Evolutionary conservation across 202 grass and related monocot genomes (phyloP).

Genomic region (Carex sylvatica): DNA sequence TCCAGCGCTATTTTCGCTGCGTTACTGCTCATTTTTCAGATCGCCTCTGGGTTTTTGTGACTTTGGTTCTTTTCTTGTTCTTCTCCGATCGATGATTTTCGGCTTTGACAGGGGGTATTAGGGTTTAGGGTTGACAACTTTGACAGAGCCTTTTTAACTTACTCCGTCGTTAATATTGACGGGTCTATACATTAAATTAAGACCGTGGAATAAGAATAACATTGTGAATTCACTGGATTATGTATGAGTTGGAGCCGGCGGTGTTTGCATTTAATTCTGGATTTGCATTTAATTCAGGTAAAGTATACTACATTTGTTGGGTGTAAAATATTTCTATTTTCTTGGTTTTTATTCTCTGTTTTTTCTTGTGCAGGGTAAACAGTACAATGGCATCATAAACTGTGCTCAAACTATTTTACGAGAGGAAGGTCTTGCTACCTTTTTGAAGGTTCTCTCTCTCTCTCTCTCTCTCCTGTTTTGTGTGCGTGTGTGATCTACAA

Average conservation of each 20-base stretch:
- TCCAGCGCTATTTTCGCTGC: slow-evolving; percentile 39
- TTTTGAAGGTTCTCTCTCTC: slow-evolving; percentile 62
- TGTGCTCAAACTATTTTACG: slow-evolving; percentile 78
- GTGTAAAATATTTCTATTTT: not conserved
- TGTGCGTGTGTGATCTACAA: not conserved
- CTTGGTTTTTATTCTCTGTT: not conserved
- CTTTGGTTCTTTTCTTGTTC: not conserved
- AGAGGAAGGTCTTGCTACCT: slow-evolving; percentile 72
- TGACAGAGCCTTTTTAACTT: not conserved
- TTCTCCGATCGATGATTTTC: slow-evolving; percentile 25
- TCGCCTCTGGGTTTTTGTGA: not conserved
- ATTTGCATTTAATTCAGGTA: slow-evolving; percentile 50
- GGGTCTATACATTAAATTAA: not conserved
- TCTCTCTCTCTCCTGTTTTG: not conserved
- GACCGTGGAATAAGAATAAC: not conserved
- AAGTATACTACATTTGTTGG: not conserved
- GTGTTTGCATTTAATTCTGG: too few species aligned
- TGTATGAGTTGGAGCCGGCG: too few species aligned
- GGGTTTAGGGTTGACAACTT: too few species aligned
- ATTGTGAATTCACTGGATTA: too few species aligned
- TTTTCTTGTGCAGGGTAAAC: slow-evolving; percentile 56
- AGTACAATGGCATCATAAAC: slow-evolving; percentile 60
- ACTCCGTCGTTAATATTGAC: not conserved
- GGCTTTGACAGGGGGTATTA: too few species aligned
- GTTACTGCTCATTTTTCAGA: slow-evolving; percentile 56